phyloP scores from a whole-genome alignment of 1,284 basidiomycete species.

The Fomitopsis schrenkii region DNA sequence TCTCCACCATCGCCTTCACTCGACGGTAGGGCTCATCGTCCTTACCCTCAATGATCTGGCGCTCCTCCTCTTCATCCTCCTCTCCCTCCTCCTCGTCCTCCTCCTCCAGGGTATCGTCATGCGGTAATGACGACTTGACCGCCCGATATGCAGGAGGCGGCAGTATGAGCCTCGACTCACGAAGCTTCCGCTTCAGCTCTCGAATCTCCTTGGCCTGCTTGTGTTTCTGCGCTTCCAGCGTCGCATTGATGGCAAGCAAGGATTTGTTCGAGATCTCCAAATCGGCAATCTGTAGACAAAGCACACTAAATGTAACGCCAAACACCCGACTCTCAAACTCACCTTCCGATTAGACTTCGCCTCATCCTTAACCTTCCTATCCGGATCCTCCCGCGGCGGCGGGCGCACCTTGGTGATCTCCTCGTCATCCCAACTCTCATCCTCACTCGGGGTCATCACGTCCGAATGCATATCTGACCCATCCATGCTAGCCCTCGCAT shows the following conservation, averaged over 20 bases:
- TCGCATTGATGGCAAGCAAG: conserved; percentile 70
- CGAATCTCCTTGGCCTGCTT: conserved; percentile 78
- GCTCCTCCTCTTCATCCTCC: conserved; percentile 34
- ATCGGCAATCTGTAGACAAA: conserved; percentile 63
- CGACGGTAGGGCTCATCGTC: conserved; percentile 54
- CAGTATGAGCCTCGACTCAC: conserved; percentile 72
- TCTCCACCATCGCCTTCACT: conserved; percentile 57
- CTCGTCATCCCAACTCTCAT: conserved; percentile 12
- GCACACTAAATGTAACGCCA: conserved; percentile 1
- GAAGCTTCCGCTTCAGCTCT: conserved; percentile 67
- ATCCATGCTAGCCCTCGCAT: conserved; percentile 19
- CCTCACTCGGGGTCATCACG: conserved; percentile 13
- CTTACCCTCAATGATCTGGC: conserved; percentile 28
- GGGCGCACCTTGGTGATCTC: conserved; percentile 17
- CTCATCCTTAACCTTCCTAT: conserved; percentile 55
- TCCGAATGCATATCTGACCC: conserved; percentile 16
- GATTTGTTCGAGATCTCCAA: conserved; percentile 81
- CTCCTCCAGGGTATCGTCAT: conserved; percentile 38
- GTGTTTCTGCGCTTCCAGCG: conserved; percentile 69
- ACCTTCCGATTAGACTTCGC: conserved; percentile 82
- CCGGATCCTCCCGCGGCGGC: conserved; percentile 29
- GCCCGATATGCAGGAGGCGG: conserved; percentile 60
- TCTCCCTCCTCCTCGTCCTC: conserved; percentile 31
- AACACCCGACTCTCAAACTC: conserved; percentile 5
- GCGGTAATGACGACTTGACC: conserved; percentile 43